Evolutionary conservation across 2,329 filamentous ascomycete species (phyloP).

Genomic region (Xylariaceae sp.): DNA sequence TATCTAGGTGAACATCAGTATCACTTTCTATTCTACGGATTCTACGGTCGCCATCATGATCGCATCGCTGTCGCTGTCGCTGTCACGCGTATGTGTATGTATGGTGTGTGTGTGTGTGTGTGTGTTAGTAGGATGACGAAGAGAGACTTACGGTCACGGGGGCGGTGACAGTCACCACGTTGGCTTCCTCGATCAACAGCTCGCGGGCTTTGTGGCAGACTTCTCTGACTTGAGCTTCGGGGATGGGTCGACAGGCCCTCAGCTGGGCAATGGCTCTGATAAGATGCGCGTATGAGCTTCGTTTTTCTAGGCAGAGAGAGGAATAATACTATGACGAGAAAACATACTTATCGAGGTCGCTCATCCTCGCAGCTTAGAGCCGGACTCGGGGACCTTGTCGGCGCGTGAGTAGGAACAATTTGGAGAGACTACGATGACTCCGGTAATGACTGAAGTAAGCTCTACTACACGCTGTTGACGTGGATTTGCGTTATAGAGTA

Average conservation of each 20-base stretch:
- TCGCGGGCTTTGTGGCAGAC: constrained; percentile 96
- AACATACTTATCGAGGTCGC: constrained; percentile 81
- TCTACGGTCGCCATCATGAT: background rate
- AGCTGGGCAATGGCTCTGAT: constrained; percentile 86
- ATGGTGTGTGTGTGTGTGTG: background rate
- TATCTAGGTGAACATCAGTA: constrained; percentile 50
- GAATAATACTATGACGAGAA: background rate
- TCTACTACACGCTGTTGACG: background rate
- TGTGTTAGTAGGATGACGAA: background rate
- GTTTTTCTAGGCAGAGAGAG: background rate
- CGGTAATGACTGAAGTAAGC: background rate
- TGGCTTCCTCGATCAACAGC: constrained; percentile 93
- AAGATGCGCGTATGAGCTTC: constrained; percentile 14
- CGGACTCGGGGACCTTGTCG: constrained; percentile 1
- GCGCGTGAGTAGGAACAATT: constrained; percentile 8
- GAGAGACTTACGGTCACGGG: constrained; percentile 70
- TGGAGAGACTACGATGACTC: constrained; percentile 4
- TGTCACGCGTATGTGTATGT: background rate
- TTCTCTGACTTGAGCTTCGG: constrained; percentile 90
- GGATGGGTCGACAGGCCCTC: constrained; percentile 91
- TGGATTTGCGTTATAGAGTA: background rate
- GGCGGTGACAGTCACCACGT: constrained; percentile 90
- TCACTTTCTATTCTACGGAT: background rate
- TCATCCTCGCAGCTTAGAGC: constrained; percentile 52
- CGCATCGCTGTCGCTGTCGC: background rate